These are phyloP conservation scores for Fusarium secorum DNA, from an alignment of 2,329 filamentous ascomycete species.

Conservation along the genomic window DNA sequence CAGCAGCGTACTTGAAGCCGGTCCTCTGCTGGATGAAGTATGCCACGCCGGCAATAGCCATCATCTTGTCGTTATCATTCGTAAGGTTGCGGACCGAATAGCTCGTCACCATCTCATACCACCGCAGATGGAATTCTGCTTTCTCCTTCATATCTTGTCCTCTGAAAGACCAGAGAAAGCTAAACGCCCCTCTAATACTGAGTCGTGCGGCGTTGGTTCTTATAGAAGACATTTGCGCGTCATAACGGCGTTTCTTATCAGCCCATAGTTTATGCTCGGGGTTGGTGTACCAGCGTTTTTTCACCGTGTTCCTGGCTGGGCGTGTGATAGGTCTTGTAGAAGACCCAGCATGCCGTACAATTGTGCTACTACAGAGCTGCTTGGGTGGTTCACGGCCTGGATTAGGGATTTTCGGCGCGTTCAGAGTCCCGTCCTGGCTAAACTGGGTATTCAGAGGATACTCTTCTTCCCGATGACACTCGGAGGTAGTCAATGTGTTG, in stretches of 20 bases:
- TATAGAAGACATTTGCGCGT: accelerated
- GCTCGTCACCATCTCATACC: neutral
- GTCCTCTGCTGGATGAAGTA: neutral
- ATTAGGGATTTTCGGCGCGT: accelerated
- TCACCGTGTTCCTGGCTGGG: accelerated
- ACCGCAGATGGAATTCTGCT: neutral
- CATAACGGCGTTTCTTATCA: accelerated
- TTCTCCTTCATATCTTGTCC: neutral
- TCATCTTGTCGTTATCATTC: neutral
- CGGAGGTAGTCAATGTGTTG: neutral
- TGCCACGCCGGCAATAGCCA: neutral
- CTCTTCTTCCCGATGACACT: accelerated
- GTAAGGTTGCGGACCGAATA: neutral
- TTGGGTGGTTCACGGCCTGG: neutral
- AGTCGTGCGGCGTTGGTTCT: neutral
- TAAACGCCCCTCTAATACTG: accelerated
- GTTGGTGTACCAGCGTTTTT: accelerated
- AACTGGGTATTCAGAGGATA: accelerated
- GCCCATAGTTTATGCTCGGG: accelerated
- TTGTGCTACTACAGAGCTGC: neutral
- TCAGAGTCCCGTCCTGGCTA: accelerated
- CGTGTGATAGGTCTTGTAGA: accelerated
- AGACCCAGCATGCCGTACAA: accelerated
- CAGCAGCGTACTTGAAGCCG: neutral
- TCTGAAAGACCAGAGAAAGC: neutral